Evolutionary conservation across 352 stramenopile genomes (phyloP), one percentile per base, ranked within the genome.

Genomic region (Globisporangium paddicum): DNA sequence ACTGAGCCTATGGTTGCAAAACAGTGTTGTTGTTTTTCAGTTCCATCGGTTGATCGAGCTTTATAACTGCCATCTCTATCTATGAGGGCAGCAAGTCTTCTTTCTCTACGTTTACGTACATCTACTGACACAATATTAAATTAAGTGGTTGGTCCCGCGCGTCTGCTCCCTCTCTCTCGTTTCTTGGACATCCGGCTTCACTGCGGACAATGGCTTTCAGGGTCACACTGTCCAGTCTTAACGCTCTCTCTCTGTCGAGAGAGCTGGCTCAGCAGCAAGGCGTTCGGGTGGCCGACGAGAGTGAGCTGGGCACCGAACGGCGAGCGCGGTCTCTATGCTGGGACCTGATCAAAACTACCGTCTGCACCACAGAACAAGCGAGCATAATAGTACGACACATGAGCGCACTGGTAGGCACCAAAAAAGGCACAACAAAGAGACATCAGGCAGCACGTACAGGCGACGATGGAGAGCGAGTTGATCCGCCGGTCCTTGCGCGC

Each of bases 391-490:
- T n/a, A n/a, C n/a, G 2, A 26, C 2, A 49, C 16, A 19, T 41
- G 6, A 49, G 18, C 18, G n/a, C n/a, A n/a, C 25, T 48, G 14
- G 19, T 14, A 30, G 41, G 8, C n/a, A n/a, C n/a, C n/a, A 48
- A 18, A 18, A 49, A 5, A 21, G 14, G n/a, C 9, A n/a, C 1
- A 6, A 21, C 14, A 42, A 14, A 7, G 11, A 41, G 37, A 37
- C 1, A 23, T n/a, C 7, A n/a, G n/a, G n/a, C n/a, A 3, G 16
- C 9, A 79, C 74, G 48, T 62, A 84, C 75, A 84, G n/a, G 72
- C 63, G 32, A 82, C 58, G 50, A 75, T 60, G 34, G 72, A 81
- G 23, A 81, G 58, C 37, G 72, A 44, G 53, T 72, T 81, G 13
- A 73, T 46, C 25, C 70, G 65, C 40, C 57, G 61, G 51, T 84